Base-by-base conservation (phyloP, 805 yeast genomes). In the Blastobotrys parvus region DNA sequence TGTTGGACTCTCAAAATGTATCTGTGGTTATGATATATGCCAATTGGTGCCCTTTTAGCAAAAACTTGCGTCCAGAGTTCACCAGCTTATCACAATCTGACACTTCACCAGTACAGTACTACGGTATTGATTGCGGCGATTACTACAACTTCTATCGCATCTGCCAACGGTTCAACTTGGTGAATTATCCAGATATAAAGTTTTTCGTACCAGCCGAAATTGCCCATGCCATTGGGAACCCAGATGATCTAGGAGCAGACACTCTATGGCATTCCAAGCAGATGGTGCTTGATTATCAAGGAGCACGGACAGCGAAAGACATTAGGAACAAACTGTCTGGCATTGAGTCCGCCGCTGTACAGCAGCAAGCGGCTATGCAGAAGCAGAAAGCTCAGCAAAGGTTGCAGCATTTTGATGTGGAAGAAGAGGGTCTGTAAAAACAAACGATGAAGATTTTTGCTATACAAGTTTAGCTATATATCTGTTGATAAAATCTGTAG, bases 1-100 rank as follows among this genome's bases (percentile, higher is more conserved):
- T 89, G 3, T 69, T 77, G 35, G 61, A 69, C 18, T 70, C 94
- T 2, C 87, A 87, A 58, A 11, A 25, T 25, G 29, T 25, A 8
- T 7, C 29, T 11, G 29, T 25, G 29, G 29, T 25, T 25, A 11
- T 25, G 11, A 8, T 25, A 8, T 25, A 25, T 25, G 29, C 29
- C 29, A 25, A 25, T 25, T 25, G 29, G 29, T 25, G 29, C 11
- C 29, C 29, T 8, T 25, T 25, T 25, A 25, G 29, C 29, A 25
- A 25, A 25, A 11, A 25, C 11, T 11, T 25, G 7, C 29, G 29
- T 25, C 29, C 29, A 11, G 29, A 25, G 11, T 25, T 8, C 11
- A 11, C 11, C 29, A 25, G 11, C 7, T 11, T 25, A 25, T 7
- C 29, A 7, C 10, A 25, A 7, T 11, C 7, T 7, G 29, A 25